Evolutionary conservation across 202 grass and related monocot genomes (phyloP), one percentile per base, ranked within the genome.

Genomic region (Zizania palustris): DNA sequence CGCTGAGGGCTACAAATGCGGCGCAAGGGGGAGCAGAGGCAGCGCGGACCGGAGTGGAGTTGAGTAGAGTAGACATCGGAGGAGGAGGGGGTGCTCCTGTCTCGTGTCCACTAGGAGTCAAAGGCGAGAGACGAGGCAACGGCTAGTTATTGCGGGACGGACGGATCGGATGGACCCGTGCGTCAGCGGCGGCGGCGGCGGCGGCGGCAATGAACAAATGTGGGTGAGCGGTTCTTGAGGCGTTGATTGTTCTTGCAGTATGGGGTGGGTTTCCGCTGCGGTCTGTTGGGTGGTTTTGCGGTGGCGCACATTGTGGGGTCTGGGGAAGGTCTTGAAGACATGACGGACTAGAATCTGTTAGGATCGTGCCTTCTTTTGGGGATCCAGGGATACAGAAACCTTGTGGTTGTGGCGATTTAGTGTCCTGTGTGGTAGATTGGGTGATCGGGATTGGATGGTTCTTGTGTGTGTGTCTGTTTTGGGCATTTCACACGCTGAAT

Each of bases 1-100:
- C 61, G 22, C 28, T 2, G 28, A 9, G 35, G 49, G 18, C 86
- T 88, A 88, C 86, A 84, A 84, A 88, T 88, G 81, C 81, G 76
- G 86, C 80, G 83, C 56, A 55, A n/a, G 54, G 12, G 62, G 62
- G 28, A 28, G 28, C 28, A 28, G 28, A 28, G 28, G 28, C 28
- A 28, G 28, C 28, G 28, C 28, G 28, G 28, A 34, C 7, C 5
- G 0, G 37, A 44, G 48, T 15, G 53, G 61, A 28, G 28, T 28
- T 28, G 28, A 28, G 28, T 28, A 3, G 16, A 16, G 28, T 28
- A 21, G 64, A 59, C 40, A 37, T 42, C 65, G 54, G 33, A 38
- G 76, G 21, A 20, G 28, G 28, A 28, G 28, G 28, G 28, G 28
- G 11, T 36, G 9, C 56, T 41, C 6, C 5, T 58, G 41, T 37